phyloP scores from a whole-genome alignment of 2,329 filamentous ascomycete species.

The Epichloe elymi region DNA sequence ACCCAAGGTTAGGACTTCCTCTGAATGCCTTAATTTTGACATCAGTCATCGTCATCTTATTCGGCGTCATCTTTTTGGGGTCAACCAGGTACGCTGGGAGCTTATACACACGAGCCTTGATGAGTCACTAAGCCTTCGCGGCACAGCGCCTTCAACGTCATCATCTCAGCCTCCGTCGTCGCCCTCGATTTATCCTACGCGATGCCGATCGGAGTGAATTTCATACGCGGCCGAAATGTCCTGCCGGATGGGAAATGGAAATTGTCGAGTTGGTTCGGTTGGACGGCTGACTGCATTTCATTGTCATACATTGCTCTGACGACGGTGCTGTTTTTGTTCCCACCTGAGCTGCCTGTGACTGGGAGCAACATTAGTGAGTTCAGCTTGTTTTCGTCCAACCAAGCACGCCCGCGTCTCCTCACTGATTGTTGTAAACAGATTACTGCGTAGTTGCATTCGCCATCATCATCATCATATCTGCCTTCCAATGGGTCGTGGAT shows the following conservation, averaged over 20 bases:
- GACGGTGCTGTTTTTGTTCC: conserved; percentile 60
- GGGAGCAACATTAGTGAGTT: conserved; percentile 49
- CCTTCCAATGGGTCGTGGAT: conserved; percentile 30
- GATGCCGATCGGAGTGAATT: conserved; percentile 59
- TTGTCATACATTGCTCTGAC: conserved; percentile 52
- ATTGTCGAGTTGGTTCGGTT: conserved; percentile 22
- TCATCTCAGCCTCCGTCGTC: conserved; percentile 58
- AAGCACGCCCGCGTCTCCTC: not conserved
- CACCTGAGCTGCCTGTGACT: conserved; percentile 49
- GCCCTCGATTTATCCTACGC: conserved; percentile 60
- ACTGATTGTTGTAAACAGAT: conserved; percentile 10
- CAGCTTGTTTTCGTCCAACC: too few species aligned
- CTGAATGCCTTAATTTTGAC: conserved; percentile 53
- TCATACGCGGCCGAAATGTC: conserved; percentile 48
- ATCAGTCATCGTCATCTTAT: conserved; percentile 47
- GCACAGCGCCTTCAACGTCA: conserved; percentile 53
- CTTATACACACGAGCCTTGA: not conserved
- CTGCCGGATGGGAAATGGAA: conserved; percentile 37
- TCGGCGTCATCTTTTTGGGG: conserved; percentile 61
- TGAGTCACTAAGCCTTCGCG: not conserved
- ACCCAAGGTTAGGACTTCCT: conserved; percentile 47
- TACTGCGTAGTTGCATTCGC: conserved; percentile 34
- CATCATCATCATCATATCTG: conserved; percentile 29
- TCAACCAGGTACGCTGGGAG: conserved; percentile 25
- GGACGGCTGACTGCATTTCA: conserved; percentile 28